Evolutionary conservation across 2,329 filamentous ascomycete species (phyloP).

Genomic region (Didymella pinodella): DNA sequence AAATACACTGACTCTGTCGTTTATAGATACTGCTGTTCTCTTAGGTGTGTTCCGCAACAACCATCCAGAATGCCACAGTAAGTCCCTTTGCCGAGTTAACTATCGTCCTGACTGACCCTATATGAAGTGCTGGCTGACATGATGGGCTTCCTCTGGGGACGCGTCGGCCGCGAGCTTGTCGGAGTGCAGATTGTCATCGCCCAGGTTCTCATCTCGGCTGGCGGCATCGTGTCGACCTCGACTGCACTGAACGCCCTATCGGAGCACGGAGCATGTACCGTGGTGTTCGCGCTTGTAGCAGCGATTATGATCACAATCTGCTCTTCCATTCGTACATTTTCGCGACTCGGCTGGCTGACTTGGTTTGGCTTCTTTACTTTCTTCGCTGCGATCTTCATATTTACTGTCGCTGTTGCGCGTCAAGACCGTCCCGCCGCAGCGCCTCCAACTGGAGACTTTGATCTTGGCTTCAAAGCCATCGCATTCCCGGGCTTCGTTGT

Average conservation of each 20-base stretch:
- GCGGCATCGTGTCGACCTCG: conserved; percentile 4
- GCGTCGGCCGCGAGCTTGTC: conserved; percentile 4
- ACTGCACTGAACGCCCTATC: conserved; percentile 5
- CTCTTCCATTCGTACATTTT: conserved; percentile 6
- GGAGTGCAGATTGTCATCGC: conserved; percentile 2
- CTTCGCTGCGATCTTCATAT: conserved; percentile 9
- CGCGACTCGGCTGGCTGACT: conserved; percentile 5
- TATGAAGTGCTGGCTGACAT: conserved; percentile 3
- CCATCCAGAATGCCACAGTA: conserved; percentile 5
- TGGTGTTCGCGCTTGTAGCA: conserved; percentile 2
- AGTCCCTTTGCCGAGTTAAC: background rate
- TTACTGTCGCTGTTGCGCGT: conserved; percentile 6
- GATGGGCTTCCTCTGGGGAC: conserved; percentile 6
- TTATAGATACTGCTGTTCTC: background rate
- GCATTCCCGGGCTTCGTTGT: background rate
- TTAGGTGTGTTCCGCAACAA: conserved; percentile 2
- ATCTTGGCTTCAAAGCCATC: conserved; percentile 4
- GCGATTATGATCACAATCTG: conserved; percentile 5
- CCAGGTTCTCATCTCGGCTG: conserved; percentile 5
- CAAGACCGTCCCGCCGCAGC: conserved; percentile 2
- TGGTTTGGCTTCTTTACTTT: conserved; percentile 8
- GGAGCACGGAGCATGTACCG: conserved; percentile 1
- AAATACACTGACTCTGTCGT: background rate
- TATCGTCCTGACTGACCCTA: background rate
- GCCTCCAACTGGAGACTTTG: background rate